These are phyloP conservation scores for Ustilago shanxiensis DNA, from an alignment of 1,284 basidiomycete genomes.

Conservation along the genomic window DNA sequence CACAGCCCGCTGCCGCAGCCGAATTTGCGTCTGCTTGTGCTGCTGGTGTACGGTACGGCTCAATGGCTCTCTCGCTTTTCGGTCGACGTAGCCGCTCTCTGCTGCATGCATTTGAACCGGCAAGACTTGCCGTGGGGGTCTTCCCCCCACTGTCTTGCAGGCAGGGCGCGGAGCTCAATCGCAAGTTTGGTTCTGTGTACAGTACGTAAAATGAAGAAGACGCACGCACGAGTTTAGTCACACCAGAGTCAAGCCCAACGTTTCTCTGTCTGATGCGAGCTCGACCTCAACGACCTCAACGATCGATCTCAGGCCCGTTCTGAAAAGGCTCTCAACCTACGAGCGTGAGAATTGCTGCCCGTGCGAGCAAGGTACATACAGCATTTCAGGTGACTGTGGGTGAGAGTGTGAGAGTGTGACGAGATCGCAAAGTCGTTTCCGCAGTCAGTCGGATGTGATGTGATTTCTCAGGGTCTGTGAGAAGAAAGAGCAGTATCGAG, in stretches of 20 bases:
- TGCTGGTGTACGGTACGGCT: background rate
- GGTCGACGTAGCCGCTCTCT: slow-evolving; percentile 1
- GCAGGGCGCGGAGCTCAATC: too few relatives aligned
- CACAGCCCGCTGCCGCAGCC: too few relatives aligned
- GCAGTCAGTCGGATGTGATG: slow-evolving; percentile 7
- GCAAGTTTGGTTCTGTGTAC: background rate
- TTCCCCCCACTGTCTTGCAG: background rate
- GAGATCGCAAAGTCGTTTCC: background rate
- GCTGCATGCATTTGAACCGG: background rate
- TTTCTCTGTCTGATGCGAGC: too few relatives aligned
- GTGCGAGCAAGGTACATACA: background rate
- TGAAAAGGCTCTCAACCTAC: background rate
- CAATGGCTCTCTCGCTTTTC: background rate
- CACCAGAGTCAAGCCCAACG: too few relatives aligned
- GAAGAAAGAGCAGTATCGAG: background rate
- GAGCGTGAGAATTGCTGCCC: background rate
- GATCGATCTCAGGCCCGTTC: background rate
- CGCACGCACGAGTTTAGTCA: background rate
- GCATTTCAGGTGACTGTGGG: too few relatives aligned
- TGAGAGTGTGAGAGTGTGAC: background rate
- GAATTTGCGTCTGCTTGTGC: too few relatives aligned
- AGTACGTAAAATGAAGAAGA: background rate
- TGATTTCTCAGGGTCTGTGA: slow-evolving; percentile 7
- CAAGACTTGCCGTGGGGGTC: background rate
- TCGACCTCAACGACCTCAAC: background rate